A percentile compares a stretch with the other conserved stretches of the same genome.
These are phyloP conservation scores for Gossypium anomalum DNA, from an alignment of 345 rosid genomes.

Conservation along the genomic window DNA sequence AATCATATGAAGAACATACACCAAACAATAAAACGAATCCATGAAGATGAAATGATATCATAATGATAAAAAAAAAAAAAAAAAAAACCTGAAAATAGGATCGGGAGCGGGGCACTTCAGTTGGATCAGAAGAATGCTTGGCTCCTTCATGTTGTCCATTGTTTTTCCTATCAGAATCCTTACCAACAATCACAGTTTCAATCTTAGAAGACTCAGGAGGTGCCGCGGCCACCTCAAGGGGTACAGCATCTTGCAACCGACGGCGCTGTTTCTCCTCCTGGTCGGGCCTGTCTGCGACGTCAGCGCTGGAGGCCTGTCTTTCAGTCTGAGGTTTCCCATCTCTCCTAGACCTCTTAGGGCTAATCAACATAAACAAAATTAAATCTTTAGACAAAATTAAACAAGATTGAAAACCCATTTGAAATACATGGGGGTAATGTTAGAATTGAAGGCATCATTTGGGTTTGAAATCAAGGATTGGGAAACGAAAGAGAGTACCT, in stretches of 20 bases:
- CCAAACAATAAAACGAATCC: too few species aligned
- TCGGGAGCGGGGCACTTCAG: conserved; percentile 47
- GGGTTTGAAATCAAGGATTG: neutral
- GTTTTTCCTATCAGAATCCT: conserved; percentile 47
- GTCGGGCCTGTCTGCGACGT: conserved; percentile 32
- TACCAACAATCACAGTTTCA: conserved; percentile 28
- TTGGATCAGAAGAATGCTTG: conserved; percentile 38
- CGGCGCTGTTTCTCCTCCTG: conserved; percentile 40
- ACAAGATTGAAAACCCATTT: neutral
- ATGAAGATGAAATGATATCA: neutral
- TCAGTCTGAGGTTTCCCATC: conserved; percentile 58
- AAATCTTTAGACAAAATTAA: neutral
- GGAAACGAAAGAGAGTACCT: conserved; percentile 35
- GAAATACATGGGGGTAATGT: neutral
- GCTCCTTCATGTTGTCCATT: conserved; percentile 32
- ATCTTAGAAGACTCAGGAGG: conserved; percentile 28
- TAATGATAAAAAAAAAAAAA: neutral
- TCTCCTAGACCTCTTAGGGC: conserved; percentile 83
- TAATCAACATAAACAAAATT: conserved; percentile 19
- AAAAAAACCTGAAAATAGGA: conserved; percentile 63
- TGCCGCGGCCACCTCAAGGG: conserved; percentile 39
- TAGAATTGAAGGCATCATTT: conserved; percentile 1
- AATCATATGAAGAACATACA: neutral
- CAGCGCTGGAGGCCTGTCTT: conserved; percentile 30
- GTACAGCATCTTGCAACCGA: conserved; percentile 51